phyloP scores from a whole-genome alignment of 1,284 basidiomycete species.

The Ustilago vetiveriae region DNA sequence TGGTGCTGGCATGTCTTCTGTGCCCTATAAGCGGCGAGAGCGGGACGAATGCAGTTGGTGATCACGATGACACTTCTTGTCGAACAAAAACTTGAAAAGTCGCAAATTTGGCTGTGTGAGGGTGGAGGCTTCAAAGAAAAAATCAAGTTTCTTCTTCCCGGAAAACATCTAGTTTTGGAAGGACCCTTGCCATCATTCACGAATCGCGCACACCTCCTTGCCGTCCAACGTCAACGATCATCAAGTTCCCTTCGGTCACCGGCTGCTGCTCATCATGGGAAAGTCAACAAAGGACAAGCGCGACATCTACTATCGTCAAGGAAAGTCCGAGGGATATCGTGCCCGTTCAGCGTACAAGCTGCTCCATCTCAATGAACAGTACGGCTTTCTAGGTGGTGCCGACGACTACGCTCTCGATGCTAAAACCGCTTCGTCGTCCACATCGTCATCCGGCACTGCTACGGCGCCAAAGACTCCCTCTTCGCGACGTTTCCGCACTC shows the following conservation, averaged over 20 bases:
- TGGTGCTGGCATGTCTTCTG: constrained; percentile 16
- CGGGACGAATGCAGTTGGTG: neutral
- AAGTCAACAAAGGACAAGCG: constrained; percentile 69
- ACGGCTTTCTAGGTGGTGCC: constrained; percentile 69
- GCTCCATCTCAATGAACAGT: constrained; percentile 71
- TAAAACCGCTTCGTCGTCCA: constrained; percentile 2
- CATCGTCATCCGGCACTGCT: constrained; percentile 1
- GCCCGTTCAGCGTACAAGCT: constrained; percentile 73
- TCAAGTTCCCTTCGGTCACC: no score
- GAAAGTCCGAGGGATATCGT: constrained; percentile 70
- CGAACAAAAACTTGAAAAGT: no score
- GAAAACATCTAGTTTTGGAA: neutral
- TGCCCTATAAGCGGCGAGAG: neutral
- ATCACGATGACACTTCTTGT: neutral
- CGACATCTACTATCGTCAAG: constrained; percentile 71
- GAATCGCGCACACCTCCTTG: neutral
- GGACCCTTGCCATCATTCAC: neutral
- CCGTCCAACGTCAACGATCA: neutral
- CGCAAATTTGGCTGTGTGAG: neutral
- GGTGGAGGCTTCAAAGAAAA: neutral
- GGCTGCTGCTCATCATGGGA: constrained; percentile 46
- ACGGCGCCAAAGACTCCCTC: constrained; percentile 1
- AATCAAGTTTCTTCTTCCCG: neutral
- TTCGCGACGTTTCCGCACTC: constrained; percentile 13
- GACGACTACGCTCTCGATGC: constrained; percentile 31